A percentile compares a stretch with the other conserved stretches of the same genome.
Conservation (phyloP, 2,329 filamentous ascomycete genomes). For the Epichloe typhina region DNA sequence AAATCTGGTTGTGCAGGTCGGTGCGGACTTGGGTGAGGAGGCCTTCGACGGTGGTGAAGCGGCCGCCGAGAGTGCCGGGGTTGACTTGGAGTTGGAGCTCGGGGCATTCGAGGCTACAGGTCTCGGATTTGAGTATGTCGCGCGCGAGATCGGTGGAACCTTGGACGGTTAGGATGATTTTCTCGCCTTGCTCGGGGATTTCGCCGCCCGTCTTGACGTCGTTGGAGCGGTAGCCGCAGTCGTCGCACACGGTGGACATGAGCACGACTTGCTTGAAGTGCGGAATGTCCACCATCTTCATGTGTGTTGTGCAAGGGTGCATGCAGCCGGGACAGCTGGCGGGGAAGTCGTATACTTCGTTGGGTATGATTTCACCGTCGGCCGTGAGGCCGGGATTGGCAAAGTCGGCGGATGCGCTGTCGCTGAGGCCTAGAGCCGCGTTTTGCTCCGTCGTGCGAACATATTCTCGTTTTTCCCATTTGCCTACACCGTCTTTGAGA, state of each 20-base stretch:
- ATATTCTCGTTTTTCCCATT: slow-evolving; percentile 82
- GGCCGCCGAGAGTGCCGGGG: slow-evolving; percentile 84
- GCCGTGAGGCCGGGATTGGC: slow-evolving; percentile 35
- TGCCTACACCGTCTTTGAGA: slow-evolving; percentile 64
- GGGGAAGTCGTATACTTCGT: slow-evolving; percentile 88
- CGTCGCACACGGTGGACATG: slow-evolving; percentile 85
- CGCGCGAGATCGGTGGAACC: slow-evolving; percentile 63
- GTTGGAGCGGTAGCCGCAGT: slow-evolving; percentile 88
- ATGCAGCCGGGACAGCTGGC: slow-evolving; percentile 85
- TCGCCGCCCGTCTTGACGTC: slow-evolving; percentile 96
- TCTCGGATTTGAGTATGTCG: slow-evolving; percentile 94
- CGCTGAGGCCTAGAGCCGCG: slow-evolving; percentile 63
- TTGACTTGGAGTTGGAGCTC: slow-evolving; percentile 81
- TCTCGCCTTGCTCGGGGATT: slow-evolving; percentile 73
- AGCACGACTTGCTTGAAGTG: slow-evolving; percentile 96
- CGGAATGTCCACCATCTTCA: slow-evolving; percentile 98
- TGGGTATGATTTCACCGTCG: slow-evolving; percentile 75
- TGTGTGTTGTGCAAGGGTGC: slow-evolving; percentile 76
- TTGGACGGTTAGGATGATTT: slow-evolving; percentile 64
- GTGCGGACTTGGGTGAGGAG: slow-evolving; percentile 84
- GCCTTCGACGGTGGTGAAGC: slow-evolving; percentile 95
- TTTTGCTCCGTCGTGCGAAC: slow-evolving; percentile 76
- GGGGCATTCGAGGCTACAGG: slow-evolving; percentile 72
- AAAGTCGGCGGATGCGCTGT: slow-evolving; percentile 39
- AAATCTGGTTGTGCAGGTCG: slow-evolving; percentile 80